These are phyloP conservation scores for Fraxinus albicans DNA, from an alignment of 305 asterid genomes.

Conservation along the genomic window DNA sequence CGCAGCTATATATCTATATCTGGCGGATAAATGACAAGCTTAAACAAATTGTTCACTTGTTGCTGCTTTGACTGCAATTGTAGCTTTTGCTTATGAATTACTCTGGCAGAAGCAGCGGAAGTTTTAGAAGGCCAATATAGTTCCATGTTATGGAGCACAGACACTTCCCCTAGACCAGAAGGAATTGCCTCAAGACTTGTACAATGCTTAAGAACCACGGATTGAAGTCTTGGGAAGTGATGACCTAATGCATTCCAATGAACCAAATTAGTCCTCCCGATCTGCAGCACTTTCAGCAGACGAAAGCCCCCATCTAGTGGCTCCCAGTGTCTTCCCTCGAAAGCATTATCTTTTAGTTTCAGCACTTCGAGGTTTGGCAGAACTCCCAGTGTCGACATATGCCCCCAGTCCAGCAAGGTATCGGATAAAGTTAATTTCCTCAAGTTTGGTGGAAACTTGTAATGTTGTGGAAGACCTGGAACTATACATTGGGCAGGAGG, in stretches of 20 bases:
- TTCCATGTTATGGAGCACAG: constrained; percentile 22
- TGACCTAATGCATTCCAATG: constrained; percentile 29
- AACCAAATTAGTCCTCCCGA: constrained; percentile 27
- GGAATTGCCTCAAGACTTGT: constrained; percentile 25
- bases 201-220: constrained; percentile 23
- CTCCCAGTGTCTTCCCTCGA: constrained; percentile 30
- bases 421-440: constrained; percentile 32
- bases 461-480: constrained; percentile 24
- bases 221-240: constrained; percentile 31
- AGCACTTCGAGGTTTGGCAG: constrained; percentile 37
- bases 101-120: constrained; percentile 24
- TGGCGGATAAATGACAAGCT: constrained; percentile 30
- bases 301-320: constrained; percentile 33
- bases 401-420: constrained; percentile 31
- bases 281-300: constrained; percentile 27
- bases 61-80: constrained; percentile 13
- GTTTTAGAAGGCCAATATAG: constrained; percentile 11
- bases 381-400: constrained; percentile 29
- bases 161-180: constrained; percentile 26
- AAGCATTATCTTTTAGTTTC: constrained; percentile 28
- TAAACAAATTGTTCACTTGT: not conserved
- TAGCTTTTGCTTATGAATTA: constrained; percentile 14
- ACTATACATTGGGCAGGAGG: constrained; percentile 19
- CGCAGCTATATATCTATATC: not conserved
- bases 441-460: constrained; percentile 34